Conservation (phyloP, 2,329 filamentous ascomycete species). For the Ophiosphaerella korrae region DNA sequence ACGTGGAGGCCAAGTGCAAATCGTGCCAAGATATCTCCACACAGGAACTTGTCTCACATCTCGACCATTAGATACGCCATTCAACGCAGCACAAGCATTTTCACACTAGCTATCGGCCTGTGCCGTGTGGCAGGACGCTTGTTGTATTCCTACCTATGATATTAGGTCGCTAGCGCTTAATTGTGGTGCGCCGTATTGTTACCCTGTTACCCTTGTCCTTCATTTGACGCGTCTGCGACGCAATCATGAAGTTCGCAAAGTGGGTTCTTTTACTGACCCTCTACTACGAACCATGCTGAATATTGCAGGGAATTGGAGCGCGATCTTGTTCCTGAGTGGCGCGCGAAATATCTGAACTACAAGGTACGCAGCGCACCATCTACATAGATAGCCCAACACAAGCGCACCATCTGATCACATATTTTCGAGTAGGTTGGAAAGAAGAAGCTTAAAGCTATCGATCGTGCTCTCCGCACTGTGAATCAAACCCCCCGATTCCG, state of each 20-base stretch:
- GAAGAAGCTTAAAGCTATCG: constrained; percentile 86
- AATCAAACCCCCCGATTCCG: constrained; percentile 58
- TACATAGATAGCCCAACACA: constrained; percentile 11
- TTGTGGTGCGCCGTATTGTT: not conserved
- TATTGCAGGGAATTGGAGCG: constrained; percentile 74
- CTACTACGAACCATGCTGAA: constrained; percentile 9
- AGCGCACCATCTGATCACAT: constrained; percentile 10
- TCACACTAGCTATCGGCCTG: not conserved
- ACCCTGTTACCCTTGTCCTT: not conserved
- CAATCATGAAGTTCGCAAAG: constrained; percentile 67
- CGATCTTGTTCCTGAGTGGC: constrained; percentile 92
- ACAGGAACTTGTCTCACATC: too few species aligned
- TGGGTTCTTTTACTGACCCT: constrained; percentile 39
- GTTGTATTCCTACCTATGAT: not conserved
- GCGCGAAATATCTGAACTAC: constrained; percentile 92
- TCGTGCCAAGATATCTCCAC: too few species aligned
- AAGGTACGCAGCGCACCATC: constrained; percentile 60
- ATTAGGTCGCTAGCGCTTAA: not conserved
- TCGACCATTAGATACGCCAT: too few species aligned
- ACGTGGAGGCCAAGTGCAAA: too few species aligned
- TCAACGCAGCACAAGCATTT: not conserved
- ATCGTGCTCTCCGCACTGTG: constrained; percentile 68
- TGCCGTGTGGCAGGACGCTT: not conserved
- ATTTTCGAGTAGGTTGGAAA: constrained; percentile 66
- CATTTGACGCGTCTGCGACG: constrained; percentile 13